phyloP scores from a whole-genome alignment of 352 stramenopile genomes.

The Phytophthora cajani region DNA sequence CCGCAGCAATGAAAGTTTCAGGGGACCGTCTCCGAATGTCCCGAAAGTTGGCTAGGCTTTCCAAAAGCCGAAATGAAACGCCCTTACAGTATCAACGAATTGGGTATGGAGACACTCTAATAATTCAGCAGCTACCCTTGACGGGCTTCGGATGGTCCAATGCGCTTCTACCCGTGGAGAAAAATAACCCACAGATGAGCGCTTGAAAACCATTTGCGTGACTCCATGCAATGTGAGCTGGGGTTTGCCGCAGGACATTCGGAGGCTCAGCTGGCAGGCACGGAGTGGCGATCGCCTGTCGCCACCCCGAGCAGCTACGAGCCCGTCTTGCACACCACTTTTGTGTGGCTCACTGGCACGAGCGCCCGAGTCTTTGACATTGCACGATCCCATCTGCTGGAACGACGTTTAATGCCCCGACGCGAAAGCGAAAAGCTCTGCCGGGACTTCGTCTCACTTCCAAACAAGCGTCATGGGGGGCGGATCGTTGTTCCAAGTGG shows the following conservation, averaged over 20 bases:
- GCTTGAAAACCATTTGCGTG: neutral
- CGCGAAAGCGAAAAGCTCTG: slow-evolving; percentile 2
- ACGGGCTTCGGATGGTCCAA: neutral
- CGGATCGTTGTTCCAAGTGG: slow-evolving; percentile 60
- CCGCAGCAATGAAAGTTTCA: slow-evolving; percentile 27
- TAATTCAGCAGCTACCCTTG: neutral
- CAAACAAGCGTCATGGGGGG: slow-evolving; percentile 21
- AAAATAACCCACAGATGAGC: neutral
- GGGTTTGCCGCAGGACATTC: neutral
- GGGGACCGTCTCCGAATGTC: slow-evolving; percentile 8
- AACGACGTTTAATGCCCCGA: slow-evolving; percentile 19
- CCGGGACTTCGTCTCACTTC: slow-evolving; percentile 19
- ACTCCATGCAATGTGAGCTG: neutral
- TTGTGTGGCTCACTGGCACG: slow-evolving; percentile 15
- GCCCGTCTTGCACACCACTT: slow-evolving; percentile 9
- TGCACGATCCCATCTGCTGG: slow-evolving; percentile 20
- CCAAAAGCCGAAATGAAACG: neutral
- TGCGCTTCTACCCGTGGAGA: slow-evolving; percentile 2
- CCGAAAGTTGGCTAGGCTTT: neutral
- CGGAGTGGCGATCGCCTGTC: slow-evolving; percentile 23
- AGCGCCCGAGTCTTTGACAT: slow-evolving; percentile 7
- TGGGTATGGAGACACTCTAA: neutral
- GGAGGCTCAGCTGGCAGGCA: slow-evolving; percentile 11
- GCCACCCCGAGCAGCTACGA: slow-evolving; percentile 7
- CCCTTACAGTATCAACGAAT: neutral